Conservation (phyloP, 192 early-diverging fungal genomes). For the Podila horticola region DNA sequence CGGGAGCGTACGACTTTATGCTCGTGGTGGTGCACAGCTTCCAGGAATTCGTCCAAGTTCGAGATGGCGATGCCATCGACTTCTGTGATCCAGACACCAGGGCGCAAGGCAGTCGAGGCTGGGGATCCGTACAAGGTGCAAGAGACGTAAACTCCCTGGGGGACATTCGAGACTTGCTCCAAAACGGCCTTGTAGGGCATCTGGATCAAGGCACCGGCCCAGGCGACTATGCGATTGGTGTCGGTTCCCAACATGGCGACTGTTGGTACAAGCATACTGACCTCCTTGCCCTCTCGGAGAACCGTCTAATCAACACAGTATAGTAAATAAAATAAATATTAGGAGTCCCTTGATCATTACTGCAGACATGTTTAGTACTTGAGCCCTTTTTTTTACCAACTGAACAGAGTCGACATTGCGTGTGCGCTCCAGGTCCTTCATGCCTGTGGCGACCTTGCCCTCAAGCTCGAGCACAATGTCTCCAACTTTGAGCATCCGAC, state of each 20-base stretch:
- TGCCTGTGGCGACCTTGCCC: conserved; percentile 68
- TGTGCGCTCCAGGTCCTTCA: conserved; percentile 67
- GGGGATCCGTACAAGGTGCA: conserved; percentile 71
- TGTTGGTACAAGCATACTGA: conserved; percentile 73
- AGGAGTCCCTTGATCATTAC: background rate
- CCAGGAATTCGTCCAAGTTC: conserved; percentile 72
- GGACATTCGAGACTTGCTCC: conserved; percentile 72
- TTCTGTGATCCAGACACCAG: conserved; percentile 83
- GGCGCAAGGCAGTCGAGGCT: conserved; percentile 64
- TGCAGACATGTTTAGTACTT: background rate
- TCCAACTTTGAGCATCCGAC: conserved; percentile 66
- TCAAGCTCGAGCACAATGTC: conserved; percentile 78
- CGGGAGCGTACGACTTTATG: conserved; percentile 52
- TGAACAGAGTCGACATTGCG: conserved; percentile 56
- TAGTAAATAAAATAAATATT: background rate
- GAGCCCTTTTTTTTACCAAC: conserved; percentile 50
- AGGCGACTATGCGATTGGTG: conserved; percentile 76
- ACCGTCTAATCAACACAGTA: conserved; percentile 55
- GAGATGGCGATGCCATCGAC: conserved; percentile 69
- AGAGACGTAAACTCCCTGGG: conserved; percentile 72
- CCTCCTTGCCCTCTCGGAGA: conserved; percentile 78
- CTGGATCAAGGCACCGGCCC: conserved; percentile 88
- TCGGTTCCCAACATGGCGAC: conserved; percentile 62
- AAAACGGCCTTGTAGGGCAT: conserved; percentile 75
- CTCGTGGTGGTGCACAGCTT: conserved; percentile 61